Evolutionary conservation across 106 monocot genomes (phyloP).

Genomic region (Acanthochlamys bracteata): DNA sequence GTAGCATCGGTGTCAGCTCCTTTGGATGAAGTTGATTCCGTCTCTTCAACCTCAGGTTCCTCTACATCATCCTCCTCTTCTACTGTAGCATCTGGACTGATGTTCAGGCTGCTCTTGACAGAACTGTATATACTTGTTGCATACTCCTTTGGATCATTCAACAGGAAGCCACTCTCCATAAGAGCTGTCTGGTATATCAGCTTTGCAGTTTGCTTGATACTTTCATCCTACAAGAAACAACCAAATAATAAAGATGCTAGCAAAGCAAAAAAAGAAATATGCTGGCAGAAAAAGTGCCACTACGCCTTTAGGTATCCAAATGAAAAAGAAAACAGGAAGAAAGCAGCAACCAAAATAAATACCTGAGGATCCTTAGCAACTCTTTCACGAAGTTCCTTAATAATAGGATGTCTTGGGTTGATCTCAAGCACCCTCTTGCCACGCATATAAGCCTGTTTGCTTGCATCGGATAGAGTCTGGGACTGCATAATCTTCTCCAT

Average conservation of each 20-base stretch:
- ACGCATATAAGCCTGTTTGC: slow-evolving; percentile 78
- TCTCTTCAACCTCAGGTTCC: slow-evolving; percentile 39
- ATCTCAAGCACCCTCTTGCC: slow-evolving; percentile 96
- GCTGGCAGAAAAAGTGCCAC: too few relatives aligned
- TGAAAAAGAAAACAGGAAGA: not conserved
- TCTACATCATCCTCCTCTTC: slow-evolving; percentile 78
- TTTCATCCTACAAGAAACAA: slow-evolving; percentile 44
- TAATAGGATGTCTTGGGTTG: slow-evolving; percentile 94
- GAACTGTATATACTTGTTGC: slow-evolving; percentile 74
- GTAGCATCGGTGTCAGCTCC: not conserved
- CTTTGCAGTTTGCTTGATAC: slow-evolving; percentile 67
- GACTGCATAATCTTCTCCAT: slow-evolving; percentile 99
- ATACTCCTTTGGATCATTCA: slow-evolving; percentile 80
- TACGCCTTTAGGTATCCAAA: too few relatives aligned
- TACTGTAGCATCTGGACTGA: slow-evolving; percentile 58
- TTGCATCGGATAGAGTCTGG: slow-evolving; percentile 78
- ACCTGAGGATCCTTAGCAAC: slow-evolving; percentile 78
- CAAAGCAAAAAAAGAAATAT: not conserved
- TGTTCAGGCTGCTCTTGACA: slow-evolving; percentile 62
- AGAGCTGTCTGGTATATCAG: slow-evolving; percentile 91
- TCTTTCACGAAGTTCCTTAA: slow-evolving; percentile 84
- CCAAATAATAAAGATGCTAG: not conserved
- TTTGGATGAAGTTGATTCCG: slow-evolving; percentile 15
- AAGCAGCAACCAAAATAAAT: slow-evolving; percentile 1
- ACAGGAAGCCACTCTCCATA: slow-evolving; percentile 93